Evolutionary conservation across 2,329 filamentous ascomycete species (phyloP).

Genomic region (Botrytis hyacinthi): DNA sequence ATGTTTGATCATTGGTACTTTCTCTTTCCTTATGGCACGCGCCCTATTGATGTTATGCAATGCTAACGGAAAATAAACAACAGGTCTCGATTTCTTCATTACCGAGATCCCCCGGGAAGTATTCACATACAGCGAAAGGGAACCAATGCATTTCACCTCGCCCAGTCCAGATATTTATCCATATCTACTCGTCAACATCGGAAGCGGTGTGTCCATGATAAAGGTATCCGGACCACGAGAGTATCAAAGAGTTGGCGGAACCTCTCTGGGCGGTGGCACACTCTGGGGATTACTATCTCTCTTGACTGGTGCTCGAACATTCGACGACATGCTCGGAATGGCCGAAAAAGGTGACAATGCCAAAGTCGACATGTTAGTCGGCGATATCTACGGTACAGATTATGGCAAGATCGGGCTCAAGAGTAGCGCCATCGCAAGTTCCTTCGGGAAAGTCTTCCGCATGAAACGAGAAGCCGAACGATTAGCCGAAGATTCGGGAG

Average conservation of each 20-base stretch:
- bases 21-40: neutral
- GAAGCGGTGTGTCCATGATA: conserved; percentile 93
- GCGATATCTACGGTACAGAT: conserved; percentile 94
- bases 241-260: conserved; percentile 89
- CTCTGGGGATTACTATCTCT: conserved; percentile 93
- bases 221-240: conserved; percentile 88
- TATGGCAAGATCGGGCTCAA: conserved; percentile 97
- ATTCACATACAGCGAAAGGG: conserved; percentile 89
- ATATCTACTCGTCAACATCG: conserved; percentile 97
- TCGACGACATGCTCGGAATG: conserved; percentile 94
- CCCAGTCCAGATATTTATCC: conserved; percentile 84
- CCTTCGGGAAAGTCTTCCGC: conserved; percentile 94
- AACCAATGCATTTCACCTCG: conserved; percentile 85
- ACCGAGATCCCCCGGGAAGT: conserved; percentile 96
- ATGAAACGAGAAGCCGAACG: conserved; percentile 83
- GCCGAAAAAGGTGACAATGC: conserved; percentile 90
- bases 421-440: conserved; percentile 91
- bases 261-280: conserved; percentile 92
- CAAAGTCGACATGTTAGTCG: conserved; percentile 92
- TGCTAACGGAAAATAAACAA: conserved; percentile 7
- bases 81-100: conserved; percentile 97
- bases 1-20: conserved; percentile 84
- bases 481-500: conserved; percentile 69
- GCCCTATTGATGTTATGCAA: neutral
- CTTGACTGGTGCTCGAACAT: conserved; percentile 89